These are phyloP conservation scores for Fusarium pininemorale DNA, from an alignment of 2,329 filamentous ascomycete genomes.

Conservation along the genomic window DNA sequence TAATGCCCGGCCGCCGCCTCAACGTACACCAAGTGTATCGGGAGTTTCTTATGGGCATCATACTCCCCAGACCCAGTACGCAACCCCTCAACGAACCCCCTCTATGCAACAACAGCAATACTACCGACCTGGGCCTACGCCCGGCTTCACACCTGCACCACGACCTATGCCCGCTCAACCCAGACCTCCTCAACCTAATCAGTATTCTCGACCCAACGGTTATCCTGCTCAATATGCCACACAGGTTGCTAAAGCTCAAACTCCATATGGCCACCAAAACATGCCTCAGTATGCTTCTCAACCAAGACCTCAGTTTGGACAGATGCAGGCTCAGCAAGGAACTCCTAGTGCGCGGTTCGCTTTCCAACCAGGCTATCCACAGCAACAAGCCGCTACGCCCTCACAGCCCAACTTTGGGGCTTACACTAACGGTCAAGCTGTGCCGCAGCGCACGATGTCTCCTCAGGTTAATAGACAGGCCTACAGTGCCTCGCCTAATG, in stretches of 20 bases:
- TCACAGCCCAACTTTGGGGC: slow-evolving; percentile 49
- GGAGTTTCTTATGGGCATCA: slow-evolving; percentile 56
- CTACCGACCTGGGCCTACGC: slow-evolving; percentile 51
- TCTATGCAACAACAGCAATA: slow-evolving; percentile 57
- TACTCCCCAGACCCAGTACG: slow-evolving; percentile 56
- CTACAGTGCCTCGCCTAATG: slow-evolving; percentile 53
- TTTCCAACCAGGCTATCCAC: slow-evolving; percentile 51
- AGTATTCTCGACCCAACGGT: slow-evolving; percentile 61
- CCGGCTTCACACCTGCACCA: slow-evolving; percentile 57
- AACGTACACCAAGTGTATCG: slow-evolving; percentile 51
- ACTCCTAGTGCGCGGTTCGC: slow-evolving; percentile 56
- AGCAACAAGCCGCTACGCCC: slow-evolving; percentile 50
- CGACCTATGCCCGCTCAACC: slow-evolving; percentile 47
- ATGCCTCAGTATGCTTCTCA: slow-evolving; percentile 60
- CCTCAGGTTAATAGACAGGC: slow-evolving; percentile 53
- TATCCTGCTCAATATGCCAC: slow-evolving; percentile 58
- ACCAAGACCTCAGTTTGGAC: slow-evolving; percentile 55
- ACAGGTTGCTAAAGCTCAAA: slow-evolving; percentile 62
- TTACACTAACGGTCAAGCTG: slow-evolving; percentile 56
- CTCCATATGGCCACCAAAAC: slow-evolving; percentile 61
- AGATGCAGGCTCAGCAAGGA: slow-evolving; percentile 53
- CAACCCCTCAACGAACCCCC: slow-evolving; percentile 57
- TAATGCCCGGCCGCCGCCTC: slow-evolving; percentile 49
- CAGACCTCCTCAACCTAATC: slow-evolving; percentile 55
- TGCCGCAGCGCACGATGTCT: slow-evolving; percentile 55